Evolutionary conservation across 2,329 filamentous ascomycete species (phyloP).

Genomic region (Xylaria sp.): DNA sequence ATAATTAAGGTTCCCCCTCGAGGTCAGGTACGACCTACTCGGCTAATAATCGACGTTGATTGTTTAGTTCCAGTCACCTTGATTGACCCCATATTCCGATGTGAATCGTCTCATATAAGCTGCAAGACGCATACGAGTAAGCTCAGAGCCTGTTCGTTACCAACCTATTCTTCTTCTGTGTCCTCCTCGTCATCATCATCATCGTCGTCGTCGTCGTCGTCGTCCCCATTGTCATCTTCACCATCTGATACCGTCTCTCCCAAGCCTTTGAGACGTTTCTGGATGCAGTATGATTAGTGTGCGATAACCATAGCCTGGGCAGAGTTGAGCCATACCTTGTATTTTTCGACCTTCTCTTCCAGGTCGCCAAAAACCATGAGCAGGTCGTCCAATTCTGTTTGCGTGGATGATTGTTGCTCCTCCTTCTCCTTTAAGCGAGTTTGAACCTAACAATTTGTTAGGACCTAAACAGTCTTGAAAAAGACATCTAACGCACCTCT

Average conservation of each 20-base stretch:
- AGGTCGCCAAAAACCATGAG: conserved; percentile 83
- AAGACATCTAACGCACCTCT: conserved; percentile 40
- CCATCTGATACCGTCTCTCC: conserved; percentile 79
- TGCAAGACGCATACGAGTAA: conserved; percentile 6
- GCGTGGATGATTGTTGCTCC: conserved; percentile 70
- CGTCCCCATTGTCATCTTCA: conserved; percentile 70
- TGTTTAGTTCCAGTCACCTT: conserved; percentile 6
- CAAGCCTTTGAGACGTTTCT: conserved; percentile 71
- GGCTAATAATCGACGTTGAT: conserved; percentile 12
- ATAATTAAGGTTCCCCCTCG: conserved; percentile 20
- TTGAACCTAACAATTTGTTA: conserved; percentile 45
- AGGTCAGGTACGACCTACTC: conserved; percentile 1
- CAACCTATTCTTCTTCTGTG: conserved; percentile 48
- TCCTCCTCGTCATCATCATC: conserved; percentile 51
- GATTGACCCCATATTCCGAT: conserved; percentile 7
- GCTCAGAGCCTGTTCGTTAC: background rate
- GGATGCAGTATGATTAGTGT: conserved; percentile 41
- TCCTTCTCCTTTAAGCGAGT: conserved; percentile 60
- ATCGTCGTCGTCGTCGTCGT: conserved; percentile 56
- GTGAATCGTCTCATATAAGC: background rate
- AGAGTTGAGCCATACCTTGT: conserved; percentile 69
- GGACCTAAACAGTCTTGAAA: conserved; percentile 18
- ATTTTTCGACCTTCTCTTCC: conserved; percentile 79
- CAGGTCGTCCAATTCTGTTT: conserved; percentile 82
- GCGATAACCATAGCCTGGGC: background rate